phyloP scores from a whole-genome alignment of 208 protist genomes.

The Phytomonas francai region DNA sequence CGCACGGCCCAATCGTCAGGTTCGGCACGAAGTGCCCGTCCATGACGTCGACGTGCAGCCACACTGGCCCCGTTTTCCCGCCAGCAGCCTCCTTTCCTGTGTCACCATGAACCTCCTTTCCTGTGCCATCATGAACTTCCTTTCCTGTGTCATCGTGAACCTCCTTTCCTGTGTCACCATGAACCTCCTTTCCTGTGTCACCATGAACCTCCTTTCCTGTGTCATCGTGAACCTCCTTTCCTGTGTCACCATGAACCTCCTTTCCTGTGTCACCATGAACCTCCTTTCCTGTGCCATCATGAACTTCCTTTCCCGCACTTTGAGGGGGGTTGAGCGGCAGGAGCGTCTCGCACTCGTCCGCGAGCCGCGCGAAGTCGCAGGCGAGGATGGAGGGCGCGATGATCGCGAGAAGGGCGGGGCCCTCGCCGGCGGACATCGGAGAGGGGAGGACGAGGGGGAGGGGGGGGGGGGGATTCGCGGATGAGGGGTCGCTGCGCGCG shows the following conservation, averaged over 20 bases:
- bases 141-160: no score
- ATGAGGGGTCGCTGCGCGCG: not conserved
- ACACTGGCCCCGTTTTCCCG: no score
- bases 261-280: no score
- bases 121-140: no score
- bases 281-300: not conserved
- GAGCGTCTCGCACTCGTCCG: constrained; percentile 74
- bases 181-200: no score
- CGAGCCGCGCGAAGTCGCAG: constrained; percentile 78
- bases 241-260: no score
- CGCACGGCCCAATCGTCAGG: constrained; percentile 92
- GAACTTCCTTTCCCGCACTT: not conserved
- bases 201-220: no score
- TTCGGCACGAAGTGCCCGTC: constrained; percentile 97
- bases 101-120: no score
- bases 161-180: no score
- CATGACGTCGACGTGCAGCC: constrained; percentile 98
- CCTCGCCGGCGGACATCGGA: not conserved
- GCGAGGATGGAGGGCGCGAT: constrained; percentile 91
- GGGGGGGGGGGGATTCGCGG: not conserved
- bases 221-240: no score
- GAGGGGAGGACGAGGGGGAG: not conserved
- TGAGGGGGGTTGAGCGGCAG: no score
- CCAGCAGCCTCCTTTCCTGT: not conserved
- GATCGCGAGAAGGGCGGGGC: constrained; percentile 37